phyloP scores from a whole-genome alignment of 2,329 filamentous ascomycete species.

The Zasmidium cellare region DNA sequence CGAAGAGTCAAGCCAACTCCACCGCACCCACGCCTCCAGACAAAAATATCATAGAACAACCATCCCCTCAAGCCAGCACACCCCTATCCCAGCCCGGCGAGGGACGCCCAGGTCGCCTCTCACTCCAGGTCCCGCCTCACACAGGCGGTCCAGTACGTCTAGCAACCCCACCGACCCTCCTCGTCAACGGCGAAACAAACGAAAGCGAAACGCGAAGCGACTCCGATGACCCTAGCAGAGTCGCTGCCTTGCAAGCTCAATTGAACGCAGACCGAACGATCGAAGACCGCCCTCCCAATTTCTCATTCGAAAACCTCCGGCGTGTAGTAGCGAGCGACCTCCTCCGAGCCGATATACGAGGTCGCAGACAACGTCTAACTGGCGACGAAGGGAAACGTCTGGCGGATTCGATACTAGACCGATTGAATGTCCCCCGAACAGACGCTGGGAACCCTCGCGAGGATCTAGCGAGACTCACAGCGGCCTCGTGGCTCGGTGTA shows the following conservation, averaged over 20 bases:
- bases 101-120: conserved; percentile 52
- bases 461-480: conserved; percentile 40
- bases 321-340: conserved; percentile 48
- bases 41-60: conserved; percentile 14
- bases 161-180: conserved; percentile 59
- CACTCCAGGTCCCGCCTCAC: conserved; percentile 64
- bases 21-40: conserved; percentile 10
- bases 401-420: conserved; percentile 44
- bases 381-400: conserved; percentile 50
- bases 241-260: conserved; percentile 1
- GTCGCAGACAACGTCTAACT: conserved; percentile 39
- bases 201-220: conserved; percentile 25
- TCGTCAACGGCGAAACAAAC: conserved; percentile 52
- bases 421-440: conserved; percentile 37
- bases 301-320: conserved; percentile 45
- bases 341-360: conserved; percentile 46
- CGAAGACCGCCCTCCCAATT: conserved; percentile 14
- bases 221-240: conserved; percentile 20
- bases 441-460: conserved; percentile 36
- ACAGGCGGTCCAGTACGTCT: conserved; percentile 61
- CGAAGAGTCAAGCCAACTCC: conserved; percentile 9
- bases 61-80: conserved; percentile 59
- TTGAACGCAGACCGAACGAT: background rate
- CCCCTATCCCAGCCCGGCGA: conserved; percentile 24
- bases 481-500: conserved; percentile 45